Base-by-base conservation (phyloP, 2,329 filamentous ascomycete genomes). In the Aspergillus nomiae region DNA sequence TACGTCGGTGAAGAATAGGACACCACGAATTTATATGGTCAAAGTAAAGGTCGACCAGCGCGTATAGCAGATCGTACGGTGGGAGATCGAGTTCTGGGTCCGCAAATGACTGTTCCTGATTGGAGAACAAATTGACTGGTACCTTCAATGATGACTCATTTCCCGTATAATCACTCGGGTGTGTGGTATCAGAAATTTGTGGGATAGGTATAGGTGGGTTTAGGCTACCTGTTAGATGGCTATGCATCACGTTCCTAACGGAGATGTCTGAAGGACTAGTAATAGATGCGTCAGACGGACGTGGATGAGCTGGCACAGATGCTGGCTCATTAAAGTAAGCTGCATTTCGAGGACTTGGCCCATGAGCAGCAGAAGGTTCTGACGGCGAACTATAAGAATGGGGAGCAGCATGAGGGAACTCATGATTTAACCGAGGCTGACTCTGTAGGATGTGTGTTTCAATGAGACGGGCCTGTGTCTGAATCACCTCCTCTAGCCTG, bases 11-110 rank as follows among this genome's bases (percentile, higher is more conserved):
- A n/a, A 97, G 82, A 28, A 97, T 95, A 0, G 94, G 93, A 74
- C 92, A 96, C 90, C 90, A 93, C 0, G 89, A 90, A 71, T 92
- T 92, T 74, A 92, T 87, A 71, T 92, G 88, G 65, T 92, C 91
- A 71, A 93, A 93, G 73, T 92, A 93, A 0, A 92, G 82, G 69
- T 92, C 90, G 8, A 90, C 89, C 12, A 93, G 78, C 2, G 88
- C 85, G 70, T 92, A 92, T 0, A 92, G 79, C 7, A 92, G 79
- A 71, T 92, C 90, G 69, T 92, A 92, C 1, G 90, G 90, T 1
- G 90, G 90, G 32, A 93, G 84, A 62, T 91, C 89, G 57, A 89
- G 85, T 69, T 91, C 89, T 3, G 85, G 80, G 62, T 79, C 73
- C 19, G 74, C 24, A 75, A 82, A 63, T 76, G 79, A 66, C 81